Evolutionary conservation across 441 rosid genomes (phyloP).

Genomic region (Gossypium gossypioides): DNA sequence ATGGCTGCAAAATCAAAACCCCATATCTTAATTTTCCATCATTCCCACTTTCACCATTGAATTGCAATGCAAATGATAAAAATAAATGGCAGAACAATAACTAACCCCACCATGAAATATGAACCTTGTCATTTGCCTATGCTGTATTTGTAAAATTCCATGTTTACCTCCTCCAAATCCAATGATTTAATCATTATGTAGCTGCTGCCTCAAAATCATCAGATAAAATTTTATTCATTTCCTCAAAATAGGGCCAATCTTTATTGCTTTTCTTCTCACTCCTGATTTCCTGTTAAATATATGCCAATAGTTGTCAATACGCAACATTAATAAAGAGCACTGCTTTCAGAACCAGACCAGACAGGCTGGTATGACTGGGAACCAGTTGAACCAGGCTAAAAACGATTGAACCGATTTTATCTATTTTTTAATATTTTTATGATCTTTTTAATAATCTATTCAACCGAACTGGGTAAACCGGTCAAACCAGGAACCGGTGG

Average conservation of each 20-base stretch:
- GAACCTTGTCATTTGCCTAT: background rate
- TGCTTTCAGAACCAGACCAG: no score
- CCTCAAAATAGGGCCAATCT: conserved; percentile 69
- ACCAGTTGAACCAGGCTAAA: no score
- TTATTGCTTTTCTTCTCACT: conserved; percentile 29
- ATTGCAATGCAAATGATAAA: background rate
- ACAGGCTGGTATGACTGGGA: no score
- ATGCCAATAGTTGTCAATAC: background rate
- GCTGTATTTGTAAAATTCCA: background rate
- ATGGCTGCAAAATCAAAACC: background rate
- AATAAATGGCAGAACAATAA: background rate
- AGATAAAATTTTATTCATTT: conserved; percentile 51
- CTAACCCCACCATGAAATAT: background rate
- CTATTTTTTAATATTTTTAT: no score
- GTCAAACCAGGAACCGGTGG: no score
- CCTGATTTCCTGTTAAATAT: conserved; percentile 46
- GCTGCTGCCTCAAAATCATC: conserved; percentile 28
- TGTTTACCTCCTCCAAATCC: background rate
- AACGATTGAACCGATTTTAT: no score
- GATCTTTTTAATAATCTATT: no score
- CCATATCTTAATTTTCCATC: background rate
- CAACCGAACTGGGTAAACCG: no score
- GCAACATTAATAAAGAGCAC: background rate
- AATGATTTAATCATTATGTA: conserved; percentile 21
- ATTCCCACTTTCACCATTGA: background rate